Evolutionary conservation across 163 green algal species (phyloP).

Genomic region (Scenedesmus sp.): DNA sequence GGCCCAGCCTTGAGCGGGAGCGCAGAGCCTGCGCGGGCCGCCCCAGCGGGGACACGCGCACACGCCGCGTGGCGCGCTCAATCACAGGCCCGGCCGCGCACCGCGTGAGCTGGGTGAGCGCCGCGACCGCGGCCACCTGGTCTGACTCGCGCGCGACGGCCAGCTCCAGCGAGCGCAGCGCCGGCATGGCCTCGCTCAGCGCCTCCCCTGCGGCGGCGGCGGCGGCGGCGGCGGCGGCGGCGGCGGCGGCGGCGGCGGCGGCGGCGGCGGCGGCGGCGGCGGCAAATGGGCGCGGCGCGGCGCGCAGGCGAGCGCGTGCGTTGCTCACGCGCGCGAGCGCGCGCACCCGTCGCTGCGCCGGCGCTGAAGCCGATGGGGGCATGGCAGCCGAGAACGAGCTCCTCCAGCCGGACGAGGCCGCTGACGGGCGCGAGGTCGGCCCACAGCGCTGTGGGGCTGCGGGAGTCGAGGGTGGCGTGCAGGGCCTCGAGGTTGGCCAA

Average conservation of each 20-base stretch:
- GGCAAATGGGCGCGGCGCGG: too few species aligned
- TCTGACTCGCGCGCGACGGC: slow-evolving; percentile 22
- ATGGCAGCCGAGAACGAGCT: slow-evolving; percentile 38
- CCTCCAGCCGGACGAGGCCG: slow-evolving; percentile 16
- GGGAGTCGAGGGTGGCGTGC: neutral
- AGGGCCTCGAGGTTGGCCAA: slow-evolving; percentile 10
- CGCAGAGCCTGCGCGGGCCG: too few species aligned
- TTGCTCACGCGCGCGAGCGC: too few species aligned
- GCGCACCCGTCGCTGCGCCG: slow-evolving; percentile 32
- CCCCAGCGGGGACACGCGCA: too few species aligned
- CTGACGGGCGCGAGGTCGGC: slow-evolving; percentile 14
- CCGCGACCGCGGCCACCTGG: slow-evolving; percentile 37
- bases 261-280: neutral
- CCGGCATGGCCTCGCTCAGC: slow-evolving; percentile 1
- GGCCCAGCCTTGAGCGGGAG: too few species aligned
- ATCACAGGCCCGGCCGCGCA: too few species aligned
- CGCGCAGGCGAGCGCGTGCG: too few species aligned
- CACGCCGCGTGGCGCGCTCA: too few species aligned
- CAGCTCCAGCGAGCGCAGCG: slow-evolving; percentile 11
- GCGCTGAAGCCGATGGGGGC: slow-evolving; percentile 33
- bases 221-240: neutral
- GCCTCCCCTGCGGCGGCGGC: slow-evolving; percentile 17
- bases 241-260: neutral
- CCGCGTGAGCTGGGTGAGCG: slow-evolving; percentile 33
- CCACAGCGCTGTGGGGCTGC: neutral